Evolutionary conservation across 768 basidiomycete genomes (phyloP).

Genomic region (Auricularia cornea): DNA sequence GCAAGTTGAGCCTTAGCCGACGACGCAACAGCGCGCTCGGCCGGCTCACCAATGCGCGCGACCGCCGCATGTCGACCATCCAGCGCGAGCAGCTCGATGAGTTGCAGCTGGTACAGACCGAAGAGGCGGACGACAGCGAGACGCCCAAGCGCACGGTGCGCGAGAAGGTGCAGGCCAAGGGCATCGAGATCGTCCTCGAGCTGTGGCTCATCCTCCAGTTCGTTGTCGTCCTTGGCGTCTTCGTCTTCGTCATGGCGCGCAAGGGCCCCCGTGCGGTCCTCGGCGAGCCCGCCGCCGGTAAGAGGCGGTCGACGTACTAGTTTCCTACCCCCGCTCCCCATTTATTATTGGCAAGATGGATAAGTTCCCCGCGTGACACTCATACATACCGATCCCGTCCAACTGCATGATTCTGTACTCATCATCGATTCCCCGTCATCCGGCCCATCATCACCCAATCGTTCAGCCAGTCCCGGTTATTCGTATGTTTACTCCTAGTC

Average conservation of each 20-base stretch:
- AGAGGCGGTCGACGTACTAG: not conserved
- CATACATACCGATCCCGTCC: no score
- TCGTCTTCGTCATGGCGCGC: constrained; percentile 73
- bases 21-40: not conserved
- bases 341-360: no score
- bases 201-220: constrained; percentile 85
- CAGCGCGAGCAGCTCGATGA: not conserved
- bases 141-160: constrained; percentile 4
- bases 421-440: no score
- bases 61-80: not conserved
- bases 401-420: no score
- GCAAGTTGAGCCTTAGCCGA: not conserved
- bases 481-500: no score
- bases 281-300: not conserved
- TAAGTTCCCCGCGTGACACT: no score
- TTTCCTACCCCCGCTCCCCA: not conserved
- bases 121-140: not conserved
- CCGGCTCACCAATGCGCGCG: not conserved
- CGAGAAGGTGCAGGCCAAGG: constrained; percentile 10
- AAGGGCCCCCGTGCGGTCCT: constrained; percentile 61
- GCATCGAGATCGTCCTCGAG: constrained; percentile 44
- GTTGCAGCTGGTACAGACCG: not conserved
- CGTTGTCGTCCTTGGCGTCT: constrained; percentile 60
- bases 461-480: no score
- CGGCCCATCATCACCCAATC: no score